Evolutionary conservation across 148 eudicot genomes (phyloP), one percentile per base, ranked within the genome.

Genomic region (Silene latifolia): DNA sequence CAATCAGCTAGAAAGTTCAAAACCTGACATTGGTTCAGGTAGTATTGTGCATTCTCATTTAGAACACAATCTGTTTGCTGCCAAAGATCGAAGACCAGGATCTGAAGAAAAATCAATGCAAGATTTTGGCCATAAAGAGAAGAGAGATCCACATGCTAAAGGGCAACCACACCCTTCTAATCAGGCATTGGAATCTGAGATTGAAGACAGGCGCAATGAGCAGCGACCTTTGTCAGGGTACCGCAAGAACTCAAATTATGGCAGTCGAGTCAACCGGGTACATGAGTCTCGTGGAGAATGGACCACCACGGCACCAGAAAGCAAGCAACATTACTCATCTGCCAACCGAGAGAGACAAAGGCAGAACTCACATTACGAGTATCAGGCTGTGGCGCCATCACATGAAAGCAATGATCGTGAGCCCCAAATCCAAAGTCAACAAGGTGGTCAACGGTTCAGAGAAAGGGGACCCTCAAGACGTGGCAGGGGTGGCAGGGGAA

Each of bases 351-450:
- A 88, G 59, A 89, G 87, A 67, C 92, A 81, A 67, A 82, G 87
- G 79, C 91, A 87, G 71, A 88, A 82, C 79, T 76, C 85, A 24
- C 97, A 88, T 51, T 88, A 78, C 27, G 97, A 89, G 72, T 92
- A 92, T 89, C 99, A 90, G 79, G 94, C 97, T 19, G 88, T 90
- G 70, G 90, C 90, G 62, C 56, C 14, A 15, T 80, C 88, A 29
- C 56, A 82, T 46, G 80, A 80, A 66, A 78, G 68, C 79, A 81
- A 72, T 74, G 86, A 82, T 66, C 60, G 73, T 18, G 91, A 85
- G 64, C 84, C 84, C 69, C 82, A 78, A 27, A 73, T 47, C 51
- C 90, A 83, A 48, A 85, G 81, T 68, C 82, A 80, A 71, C 79
- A 77, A 48, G 82, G 79, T 27, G 89, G 80, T 63, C 76, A 81